Evolutionary conservation across 148 eudicot species (phyloP).

Genomic region (Selenicereus undatus): DNA sequence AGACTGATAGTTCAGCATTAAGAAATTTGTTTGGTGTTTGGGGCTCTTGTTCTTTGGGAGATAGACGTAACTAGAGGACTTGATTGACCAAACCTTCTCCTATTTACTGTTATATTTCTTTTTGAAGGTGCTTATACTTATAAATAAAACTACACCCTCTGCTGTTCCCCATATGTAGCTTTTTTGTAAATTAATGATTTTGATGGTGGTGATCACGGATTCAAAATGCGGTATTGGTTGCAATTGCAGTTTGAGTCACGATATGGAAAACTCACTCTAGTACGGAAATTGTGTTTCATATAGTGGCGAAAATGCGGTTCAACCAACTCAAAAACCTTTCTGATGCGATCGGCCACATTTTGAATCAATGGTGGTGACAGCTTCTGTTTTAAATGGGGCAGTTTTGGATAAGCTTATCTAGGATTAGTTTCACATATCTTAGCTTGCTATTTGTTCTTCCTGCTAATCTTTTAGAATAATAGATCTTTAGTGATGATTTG

Average conservation of each 20-base stretch:
- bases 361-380: neutral
- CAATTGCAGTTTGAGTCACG: too few relatives aligned
- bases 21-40: neutral
- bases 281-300: too few relatives aligned
- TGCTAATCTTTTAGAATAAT: too few relatives aligned
- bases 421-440: too few relatives aligned
- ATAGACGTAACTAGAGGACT: neutral
- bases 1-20: neutral
- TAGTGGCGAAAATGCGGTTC: too few relatives aligned
- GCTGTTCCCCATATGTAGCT: neutral
- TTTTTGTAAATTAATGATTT: neutral
- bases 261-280: too few relatives aligned
- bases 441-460: too few relatives aligned
- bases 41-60: neutral
- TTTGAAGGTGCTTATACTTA: neutral
- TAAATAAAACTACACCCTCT: neutral
- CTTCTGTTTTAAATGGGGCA: neutral
- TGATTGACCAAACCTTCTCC: neutral
- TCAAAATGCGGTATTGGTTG: too few relatives aligned
- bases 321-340: too few relatives aligned
- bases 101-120: neutral
- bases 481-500: too few relatives aligned
- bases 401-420: neutral
- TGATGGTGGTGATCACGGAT: too few relatives aligned
- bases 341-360: too few relatives aligned